Evolutionary conservation across 441 rosid species (phyloP), one percentile per base, ranked within the genome.

Genomic region (Gossypium davidsonii): DNA sequence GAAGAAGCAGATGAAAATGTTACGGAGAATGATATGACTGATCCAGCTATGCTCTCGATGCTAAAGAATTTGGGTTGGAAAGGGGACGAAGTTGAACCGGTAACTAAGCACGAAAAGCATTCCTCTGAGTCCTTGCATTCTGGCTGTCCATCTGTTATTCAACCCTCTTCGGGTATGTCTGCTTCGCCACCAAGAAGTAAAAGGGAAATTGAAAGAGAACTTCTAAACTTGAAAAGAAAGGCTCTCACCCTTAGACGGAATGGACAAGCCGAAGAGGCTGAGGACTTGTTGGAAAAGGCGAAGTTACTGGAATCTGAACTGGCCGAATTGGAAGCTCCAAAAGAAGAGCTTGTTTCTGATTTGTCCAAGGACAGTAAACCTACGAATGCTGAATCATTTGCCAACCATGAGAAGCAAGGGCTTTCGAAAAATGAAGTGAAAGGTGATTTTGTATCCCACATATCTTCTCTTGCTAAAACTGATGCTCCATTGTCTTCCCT

Each of bases 201-300:
- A 80, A 87, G 82, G 37, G 87, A 88, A 76, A 84, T 86, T 70
- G 91, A 87, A 73, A 81, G 84, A 80, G 91, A 89, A 66, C 90
- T 85, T 49, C 55, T 87, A 67, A 85, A 83, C 73, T 75, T 91
- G 76, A 89, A 88, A 79, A 88, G 94, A 76, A 90, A 85, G 73
- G 91, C 90, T 11, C 89, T 88, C 79, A 87, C 86, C 25, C 83
- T 79, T 71, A 83, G 88, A 66, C 90, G 90, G 69, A 84, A 85
- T 75, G 97, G 94, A 64, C 82, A 89, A 72, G 77, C 72, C 44
- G 89, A 77, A 57, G 91, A 88, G 53, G 89, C 91, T 14, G 94
- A 90, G 68, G 91, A 86, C 75, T 48, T 88, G 78, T 79, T 87
- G 80, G 78, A 76, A 71, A 82, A 56, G 74, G 88, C 90, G 10